These are phyloP conservation scores for Basidiobolus meristosporus DNA, from an alignment of 371 early-diverging fungal genomes.

Conservation along the genomic window DNA sequence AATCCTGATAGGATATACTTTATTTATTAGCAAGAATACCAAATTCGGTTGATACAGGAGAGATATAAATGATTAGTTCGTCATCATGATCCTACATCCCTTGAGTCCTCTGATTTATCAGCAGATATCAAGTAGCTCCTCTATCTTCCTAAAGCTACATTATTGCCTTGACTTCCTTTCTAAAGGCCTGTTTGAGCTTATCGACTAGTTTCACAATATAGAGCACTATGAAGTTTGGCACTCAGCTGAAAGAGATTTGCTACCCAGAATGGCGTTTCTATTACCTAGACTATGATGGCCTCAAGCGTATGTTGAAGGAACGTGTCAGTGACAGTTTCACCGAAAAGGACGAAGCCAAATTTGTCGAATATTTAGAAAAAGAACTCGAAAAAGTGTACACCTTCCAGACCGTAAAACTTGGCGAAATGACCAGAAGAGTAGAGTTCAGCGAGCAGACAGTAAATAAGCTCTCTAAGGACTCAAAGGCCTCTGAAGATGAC, in stretches of 20 bases:
- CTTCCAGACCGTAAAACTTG: slow-evolving; percentile 77
- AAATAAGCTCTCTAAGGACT: slow-evolving; percentile 19
- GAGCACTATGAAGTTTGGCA: slow-evolving; percentile 83
- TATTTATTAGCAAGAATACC: too few species aligned
- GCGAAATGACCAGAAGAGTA: slow-evolving; percentile 66
- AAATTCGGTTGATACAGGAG: too few species aligned
- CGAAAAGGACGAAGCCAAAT: slow-evolving; percentile 69
- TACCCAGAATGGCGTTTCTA: slow-evolving; percentile 78
- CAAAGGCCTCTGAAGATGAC: slow-evolving; percentile 29
- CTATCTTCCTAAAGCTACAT: too few species aligned
- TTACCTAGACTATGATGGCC: slow-evolving; percentile 81
- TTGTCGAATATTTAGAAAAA: slow-evolving; percentile 67
- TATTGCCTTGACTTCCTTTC: too few species aligned
- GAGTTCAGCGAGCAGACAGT: slow-evolving; percentile 50
- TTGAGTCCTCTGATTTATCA: too few species aligned
- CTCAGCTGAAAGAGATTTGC: slow-evolving; percentile 59
- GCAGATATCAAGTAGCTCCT: too few species aligned
- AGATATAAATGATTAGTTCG: too few species aligned
- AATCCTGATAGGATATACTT: too few species aligned
- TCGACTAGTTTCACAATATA: too few species aligned
- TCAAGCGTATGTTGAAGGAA: slow-evolving; percentile 68
- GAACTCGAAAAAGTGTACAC: slow-evolving; percentile 87
- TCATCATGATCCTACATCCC: too few species aligned
- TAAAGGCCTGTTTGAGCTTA: too few species aligned
- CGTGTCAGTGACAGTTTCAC: slow-evolving; percentile 23